A percentile compares a stretch with the other conserved stretches of the same genome.
Conservation (phyloP, 495 filamentous ascomycete species). For the Hyaloscypha variabilis region DNA sequence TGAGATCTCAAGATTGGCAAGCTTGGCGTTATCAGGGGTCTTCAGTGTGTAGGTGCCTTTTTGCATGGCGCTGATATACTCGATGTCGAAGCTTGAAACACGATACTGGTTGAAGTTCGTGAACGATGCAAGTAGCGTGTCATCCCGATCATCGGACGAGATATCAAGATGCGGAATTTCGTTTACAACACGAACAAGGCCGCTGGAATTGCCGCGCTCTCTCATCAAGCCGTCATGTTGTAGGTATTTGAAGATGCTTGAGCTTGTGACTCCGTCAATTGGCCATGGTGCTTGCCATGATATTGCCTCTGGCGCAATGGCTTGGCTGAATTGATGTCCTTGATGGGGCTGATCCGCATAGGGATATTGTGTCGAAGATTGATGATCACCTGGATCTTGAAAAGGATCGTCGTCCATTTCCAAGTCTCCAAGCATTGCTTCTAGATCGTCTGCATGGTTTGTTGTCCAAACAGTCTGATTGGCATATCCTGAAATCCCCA, state of each 20-base stretch:
- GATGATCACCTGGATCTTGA: constrained; percentile 1
- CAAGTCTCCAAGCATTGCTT: constrained; percentile 5
- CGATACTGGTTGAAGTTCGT: constrained; percentile 1
- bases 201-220: constrained; percentile 5
- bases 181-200: neutral
- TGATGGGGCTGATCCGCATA: neutral
- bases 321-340: neutral
- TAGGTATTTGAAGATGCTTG: constrained; percentile 7
- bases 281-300: constrained; percentile 2
- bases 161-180: constrained; percentile 10
- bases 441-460: neutral
- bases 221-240: constrained; percentile 9
- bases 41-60: constrained; percentile 4
- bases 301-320: neutral
- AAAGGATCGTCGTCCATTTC: constrained; percentile 7
- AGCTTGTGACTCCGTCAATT: constrained; percentile 1
- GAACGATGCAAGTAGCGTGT: neutral
- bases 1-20: constrained; percentile 8
- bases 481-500: neutral
- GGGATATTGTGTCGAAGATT: neutral
- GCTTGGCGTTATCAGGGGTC: neutral
- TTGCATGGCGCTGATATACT: constrained; percentile 9
- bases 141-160: neutral
- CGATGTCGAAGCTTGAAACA: neutral
- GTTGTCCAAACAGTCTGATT: constrained; percentile 8